Evolutionary conservation across 768 basidiomycete species (phyloP).

Genomic region (Lactarius vividus): DNA sequence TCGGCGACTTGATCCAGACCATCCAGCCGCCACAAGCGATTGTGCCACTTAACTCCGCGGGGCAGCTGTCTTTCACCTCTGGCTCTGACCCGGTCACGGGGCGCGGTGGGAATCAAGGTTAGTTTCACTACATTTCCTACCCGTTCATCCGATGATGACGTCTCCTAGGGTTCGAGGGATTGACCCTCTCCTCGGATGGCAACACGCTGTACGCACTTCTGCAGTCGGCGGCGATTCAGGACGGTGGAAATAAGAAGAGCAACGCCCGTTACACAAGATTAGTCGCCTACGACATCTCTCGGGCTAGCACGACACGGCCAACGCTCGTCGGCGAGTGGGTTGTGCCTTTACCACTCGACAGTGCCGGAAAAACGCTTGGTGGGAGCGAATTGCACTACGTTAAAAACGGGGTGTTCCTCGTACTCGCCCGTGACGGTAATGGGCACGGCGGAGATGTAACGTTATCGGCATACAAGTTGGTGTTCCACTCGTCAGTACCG

Average conservation of each 20-base stretch:
- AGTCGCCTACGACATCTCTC: slow-evolving; percentile 51
- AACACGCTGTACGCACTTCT: slow-evolving; percentile 57
- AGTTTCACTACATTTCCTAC: not conserved
- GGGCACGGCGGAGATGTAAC: slow-evolving; percentile 53
- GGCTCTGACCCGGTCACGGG: slow-evolving; percentile 49
- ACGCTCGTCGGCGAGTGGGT: slow-evolving; percentile 55
- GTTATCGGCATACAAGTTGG: slow-evolving; percentile 53
- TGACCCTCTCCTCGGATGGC: slow-evolving; percentile 50
- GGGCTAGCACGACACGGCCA: slow-evolving; percentile 34
- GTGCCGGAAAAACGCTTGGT: slow-evolving; percentile 48
- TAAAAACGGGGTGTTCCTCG: slow-evolving; percentile 51
- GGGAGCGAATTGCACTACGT: slow-evolving; percentile 61
- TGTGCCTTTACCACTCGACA: slow-evolving; percentile 53
- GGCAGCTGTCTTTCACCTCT: slow-evolving; percentile 53
- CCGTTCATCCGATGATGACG: not conserved
- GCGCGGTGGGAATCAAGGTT: slow-evolving; percentile 54
- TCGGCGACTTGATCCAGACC: slow-evolving; percentile 50
- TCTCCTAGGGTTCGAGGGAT: slow-evolving; percentile 53
- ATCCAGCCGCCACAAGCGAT: slow-evolving; percentile 60
- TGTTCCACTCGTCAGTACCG: not conserved
- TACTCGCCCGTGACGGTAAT: slow-evolving; percentile 57
- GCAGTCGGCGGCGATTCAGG: slow-evolving; percentile 62
- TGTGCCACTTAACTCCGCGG: slow-evolving; percentile 45
- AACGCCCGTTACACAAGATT: slow-evolving; percentile 55
- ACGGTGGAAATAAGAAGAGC: slow-evolving; percentile 49